Conservation (phyloP, 345 rosid species). For the Gossypium mustelinum region DNA sequence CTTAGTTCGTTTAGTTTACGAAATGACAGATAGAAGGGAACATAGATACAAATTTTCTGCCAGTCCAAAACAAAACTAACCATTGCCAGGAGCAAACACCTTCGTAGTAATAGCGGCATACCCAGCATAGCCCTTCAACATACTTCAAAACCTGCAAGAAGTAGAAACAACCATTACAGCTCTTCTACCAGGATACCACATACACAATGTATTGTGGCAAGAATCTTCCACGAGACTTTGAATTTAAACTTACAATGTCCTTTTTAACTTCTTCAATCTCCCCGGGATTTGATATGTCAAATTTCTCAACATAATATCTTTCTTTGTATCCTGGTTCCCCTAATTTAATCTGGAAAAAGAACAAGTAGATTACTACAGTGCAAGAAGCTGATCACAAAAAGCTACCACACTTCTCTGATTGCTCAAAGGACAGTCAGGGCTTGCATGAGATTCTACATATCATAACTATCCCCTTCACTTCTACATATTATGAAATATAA, state of each 20-base stretch:
- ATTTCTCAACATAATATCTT: conserved; percentile 89
- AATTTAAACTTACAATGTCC: conserved; percentile 58
- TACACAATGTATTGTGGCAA: background rate
- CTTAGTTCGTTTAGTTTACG: background rate
- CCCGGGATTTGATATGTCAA: conserved; percentile 49
- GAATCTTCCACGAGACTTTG: background rate
- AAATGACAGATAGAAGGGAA: background rate
- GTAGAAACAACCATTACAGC: conserved; percentile 6
- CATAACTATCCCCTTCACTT: background rate
- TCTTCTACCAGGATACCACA: background rate
- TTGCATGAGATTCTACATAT: background rate
- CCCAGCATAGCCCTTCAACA: conserved; percentile 98
- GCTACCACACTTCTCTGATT: background rate
- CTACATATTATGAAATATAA: background rate
- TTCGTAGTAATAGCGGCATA: conserved; percentile 91
- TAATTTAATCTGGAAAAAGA: conserved; percentile 58
- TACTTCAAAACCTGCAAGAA: conserved; percentile 77
- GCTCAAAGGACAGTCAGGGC: background rate
- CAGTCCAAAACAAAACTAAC: conserved; percentile 43
- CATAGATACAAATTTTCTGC: background rate
- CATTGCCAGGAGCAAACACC: conserved; percentile 98
- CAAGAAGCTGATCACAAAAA: conserved; percentile 2
- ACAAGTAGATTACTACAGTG: background rate
- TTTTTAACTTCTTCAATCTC: conserved; percentile 61
- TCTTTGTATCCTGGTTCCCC: conserved; percentile 97